Evolutionary conservation across 805 yeast genomes (phyloP).

Genomic region (Soucietia sequanensis): DNA sequence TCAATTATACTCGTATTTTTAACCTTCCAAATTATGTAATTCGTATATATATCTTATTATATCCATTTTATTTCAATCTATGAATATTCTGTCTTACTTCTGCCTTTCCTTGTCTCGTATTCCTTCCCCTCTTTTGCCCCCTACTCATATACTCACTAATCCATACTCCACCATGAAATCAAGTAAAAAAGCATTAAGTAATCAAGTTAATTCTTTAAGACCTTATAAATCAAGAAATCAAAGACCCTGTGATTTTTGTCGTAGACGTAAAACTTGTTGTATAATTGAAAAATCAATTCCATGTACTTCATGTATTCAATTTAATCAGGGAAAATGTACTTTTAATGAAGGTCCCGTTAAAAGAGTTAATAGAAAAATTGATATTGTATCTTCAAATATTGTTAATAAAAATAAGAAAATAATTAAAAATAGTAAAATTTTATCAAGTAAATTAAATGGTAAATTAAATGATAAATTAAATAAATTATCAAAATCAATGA

Average conservation of each 20-base stretch:
- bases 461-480: no score
- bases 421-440: background rate
- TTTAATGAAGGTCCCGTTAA: conserved; percentile 30
- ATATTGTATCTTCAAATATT: background rate
- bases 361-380: conserved; percentile 5
- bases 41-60: no score
- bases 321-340: conserved; percentile 27
- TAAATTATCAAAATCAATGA: no score
- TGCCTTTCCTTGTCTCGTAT: background rate
- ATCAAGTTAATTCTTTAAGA: conserved; percentile 10
- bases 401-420: no score
- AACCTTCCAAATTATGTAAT: no score
- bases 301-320: conserved; percentile 29
- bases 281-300: conserved; percentile 29
- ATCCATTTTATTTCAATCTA: no score
- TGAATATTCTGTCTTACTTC: background rate
- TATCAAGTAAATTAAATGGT: no score
- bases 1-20: no score
- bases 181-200: conserved; percentile 1
- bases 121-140: no score
- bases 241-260: conserved; percentile 36
- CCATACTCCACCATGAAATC: conserved; percentile 2
- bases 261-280: conserved; percentile 34
- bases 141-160: no score
- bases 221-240: conserved; percentile 33